Base-by-base conservation (phyloP, 2,329 filamentous ascomycete species). In the Macroventuria anomochaeta region DNA sequence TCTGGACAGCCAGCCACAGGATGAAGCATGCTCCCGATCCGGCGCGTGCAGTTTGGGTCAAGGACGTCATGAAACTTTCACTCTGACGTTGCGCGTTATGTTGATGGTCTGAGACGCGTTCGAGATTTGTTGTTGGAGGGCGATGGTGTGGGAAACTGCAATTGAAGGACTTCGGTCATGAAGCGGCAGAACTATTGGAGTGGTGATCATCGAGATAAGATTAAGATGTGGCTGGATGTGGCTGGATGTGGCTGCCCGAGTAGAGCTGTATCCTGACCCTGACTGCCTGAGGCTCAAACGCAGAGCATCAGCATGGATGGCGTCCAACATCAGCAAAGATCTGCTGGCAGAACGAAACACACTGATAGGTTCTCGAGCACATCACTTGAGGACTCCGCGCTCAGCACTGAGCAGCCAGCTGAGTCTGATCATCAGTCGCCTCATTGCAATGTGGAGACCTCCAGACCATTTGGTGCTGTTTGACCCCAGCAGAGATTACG, bases 401-500 rank as follows among this genome's bases (percentile, higher is more conserved):
- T 28, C 18, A 46, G 37, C n/a, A 25, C 38, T 28, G n/a, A 46
- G 37, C n/a, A 25, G 31, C 15, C 11, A 17, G 44, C 38, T 39
- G 43, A 32, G 21, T 33, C 43, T 32, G 37, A 41, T 38, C 42
- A 25, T 40, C 42, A 26, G 37, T 25, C 32, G 44, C 44, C 44
- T 44, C 40, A 46, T 31, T 46, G 52, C 46, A 34, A 55, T 36
- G 52, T 50, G 46, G 36, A 55, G 41, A 46, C 31, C 20, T 49
- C 11, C 25, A 46, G 36, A n/a, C 52, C 52, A 31, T 29, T 43
- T 42, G 40, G 15, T 39, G 44, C 41, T 42, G 46, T 42, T 55
- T 39, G 46, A 20, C 15, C 33, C 15, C 40, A 55, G 40, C 31
- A 20, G 34, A 41, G 46, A 20, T 37, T 46, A 31, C 29, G 52